Evolutionary conservation across 495 filamentous ascomycete genomes (phyloP), one percentile per base, ranked within the genome.

Genomic region (Thozetella sp.): DNA sequence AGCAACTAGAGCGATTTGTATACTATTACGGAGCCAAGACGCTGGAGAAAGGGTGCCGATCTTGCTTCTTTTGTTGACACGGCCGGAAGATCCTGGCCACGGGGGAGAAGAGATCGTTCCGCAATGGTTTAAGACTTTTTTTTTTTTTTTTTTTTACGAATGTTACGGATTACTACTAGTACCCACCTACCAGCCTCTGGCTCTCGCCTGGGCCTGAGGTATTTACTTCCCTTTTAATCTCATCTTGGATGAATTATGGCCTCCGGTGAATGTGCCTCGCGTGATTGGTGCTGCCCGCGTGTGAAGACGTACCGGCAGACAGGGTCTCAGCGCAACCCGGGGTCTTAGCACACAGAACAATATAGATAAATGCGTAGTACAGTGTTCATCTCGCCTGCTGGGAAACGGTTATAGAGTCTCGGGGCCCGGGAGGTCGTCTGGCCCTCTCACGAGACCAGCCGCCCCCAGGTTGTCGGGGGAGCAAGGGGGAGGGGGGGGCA

Each of bases 1-100:
- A 71, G 70, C 55, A 71, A 69, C 64, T 73, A 71, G 54, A 53
- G 43, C 43, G 43, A 27, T n/a, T 24, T 45, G 58, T 56, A 40
- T 45, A 37, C 15, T 55, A 54, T 24, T 54, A 43, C 40, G 55
- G 53, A 46, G 45, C 27, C 22, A 15, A 46, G 27, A 37, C 48
- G 34, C 53, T n/a, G 23, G 43, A n/a, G 9, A 20, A n/a, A 48
- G 3, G 43, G 43, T 27, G 55, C 40, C 51, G 43, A 19, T 52
- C 26, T 13, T 58, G 25, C 40, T 51, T 30, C 11, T 50, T 26
- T 37, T 37, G 15, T 37, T 37, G 30, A 37, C 30, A 37, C 30
- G 30, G 30, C 30, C 30, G 30, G 30, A 37, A 6, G 30, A 37
- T 37, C 30, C 6, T 6, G 6, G 6, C 30, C 6, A 37, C 6